Percentiles rank a stretch among this genome's conserved stretches.
Evolutionary conservation across 305 asterid genomes (phyloP).

Genomic region (Salvia sclarea): DNA sequence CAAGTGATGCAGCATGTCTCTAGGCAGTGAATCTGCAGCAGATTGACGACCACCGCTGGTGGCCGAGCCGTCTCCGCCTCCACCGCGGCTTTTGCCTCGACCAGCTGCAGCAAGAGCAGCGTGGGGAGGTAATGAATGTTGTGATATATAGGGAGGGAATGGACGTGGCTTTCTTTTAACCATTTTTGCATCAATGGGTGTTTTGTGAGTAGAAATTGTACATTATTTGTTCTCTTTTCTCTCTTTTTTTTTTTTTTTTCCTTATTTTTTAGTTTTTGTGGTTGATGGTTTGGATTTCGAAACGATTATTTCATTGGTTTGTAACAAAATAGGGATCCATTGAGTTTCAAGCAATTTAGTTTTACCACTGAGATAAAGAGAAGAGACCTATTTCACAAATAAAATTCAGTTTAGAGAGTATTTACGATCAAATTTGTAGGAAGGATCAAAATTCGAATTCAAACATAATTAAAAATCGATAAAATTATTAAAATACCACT

Average conservation of each 20-base stretch:
- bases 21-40: conserved; percentile 22
- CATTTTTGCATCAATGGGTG: conserved; percentile 15
- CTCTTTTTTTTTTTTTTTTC: background rate
- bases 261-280: too few species aligned
- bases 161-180: background rate
- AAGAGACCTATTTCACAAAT: too few species aligned
- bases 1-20: conserved; percentile 21
- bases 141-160: conserved; percentile 1
- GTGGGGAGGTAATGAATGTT: background rate
- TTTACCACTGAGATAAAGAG: too few species aligned
- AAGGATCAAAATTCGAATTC: too few species aligned
- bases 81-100: background rate
- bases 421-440: too few species aligned
- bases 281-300: background rate
- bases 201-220: conserved; percentile 18
- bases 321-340: background rate
- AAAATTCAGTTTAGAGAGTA: too few species aligned
- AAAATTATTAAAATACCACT: too few species aligned
- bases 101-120: background rate
- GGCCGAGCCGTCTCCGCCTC: conserved; percentile 14
- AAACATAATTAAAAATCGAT: too few species aligned
- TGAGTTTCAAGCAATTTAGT: background rate
- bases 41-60: background rate
- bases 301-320: background rate
- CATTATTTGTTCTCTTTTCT: background rate